Conservation (phyloP, 108 stramenopile species). For the Hondaea fermentalgiana region DNA sequence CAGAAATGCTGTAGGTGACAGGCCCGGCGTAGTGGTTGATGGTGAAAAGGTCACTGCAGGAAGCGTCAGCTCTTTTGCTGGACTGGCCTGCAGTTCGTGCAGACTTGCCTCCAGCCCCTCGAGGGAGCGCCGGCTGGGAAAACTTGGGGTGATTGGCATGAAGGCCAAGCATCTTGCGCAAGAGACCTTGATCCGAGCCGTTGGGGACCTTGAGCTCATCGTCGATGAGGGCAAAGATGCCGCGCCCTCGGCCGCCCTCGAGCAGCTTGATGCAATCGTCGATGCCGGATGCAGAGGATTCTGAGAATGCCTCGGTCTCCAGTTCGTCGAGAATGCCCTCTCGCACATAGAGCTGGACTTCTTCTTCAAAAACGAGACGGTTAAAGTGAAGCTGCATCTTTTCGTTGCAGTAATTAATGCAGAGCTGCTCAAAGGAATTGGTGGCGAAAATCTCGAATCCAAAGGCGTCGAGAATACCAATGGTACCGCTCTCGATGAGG, state of each 20-base stretch:
- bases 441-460: conserved; percentile 28
- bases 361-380: conserved; percentile 4
- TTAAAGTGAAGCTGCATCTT: conserved; percentile 28
- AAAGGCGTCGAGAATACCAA: conserved; percentile 26
- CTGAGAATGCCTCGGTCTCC: background rate
- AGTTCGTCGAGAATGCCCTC: background rate
- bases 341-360: background rate
- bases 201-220: conserved; percentile 19
- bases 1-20: conserved; percentile 40
- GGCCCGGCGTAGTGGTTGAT: conserved; percentile 58
- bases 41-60: conserved; percentile 31
- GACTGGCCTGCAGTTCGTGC: no score
- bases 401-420: conserved; percentile 33
- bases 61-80: no score
- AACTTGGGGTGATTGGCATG: background rate
- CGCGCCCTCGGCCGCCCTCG: background rate
- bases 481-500: background rate
- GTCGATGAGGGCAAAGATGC: conserved; percentile 3
- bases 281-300: background rate
- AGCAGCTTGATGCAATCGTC: conserved; percentile 1
- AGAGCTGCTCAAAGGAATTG: conserved; percentile 28
- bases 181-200: background rate
- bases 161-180: background rate
- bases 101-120: background rate
- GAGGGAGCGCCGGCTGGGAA: background rate